These are phyloP conservation scores for Aspergillus carbonarius DNA, from an alignment of 2,329 filamentous ascomycete genomes.

Conservation along the genomic window DNA sequence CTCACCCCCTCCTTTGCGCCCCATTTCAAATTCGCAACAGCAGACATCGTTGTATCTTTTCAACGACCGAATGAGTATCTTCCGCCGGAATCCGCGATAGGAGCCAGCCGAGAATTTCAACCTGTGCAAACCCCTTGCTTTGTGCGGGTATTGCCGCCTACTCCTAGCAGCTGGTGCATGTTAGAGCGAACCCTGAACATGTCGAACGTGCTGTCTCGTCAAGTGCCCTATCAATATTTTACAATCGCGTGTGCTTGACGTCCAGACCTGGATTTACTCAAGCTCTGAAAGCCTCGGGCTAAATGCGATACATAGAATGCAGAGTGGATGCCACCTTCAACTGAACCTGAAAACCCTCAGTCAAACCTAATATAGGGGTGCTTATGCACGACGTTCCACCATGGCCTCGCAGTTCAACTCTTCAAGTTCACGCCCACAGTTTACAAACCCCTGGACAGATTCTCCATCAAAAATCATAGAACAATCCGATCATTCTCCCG, in stretches of 20 bases:
- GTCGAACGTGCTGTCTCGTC: slow-evolving; percentile 20
- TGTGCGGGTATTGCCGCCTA: slow-evolving; percentile 6
- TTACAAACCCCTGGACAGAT: slow-evolving; percentile 28
- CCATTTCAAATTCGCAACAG: neutral
- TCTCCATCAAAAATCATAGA: slow-evolving; percentile 29
- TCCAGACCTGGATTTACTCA: neutral
- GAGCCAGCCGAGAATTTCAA: slow-evolving; percentile 6
- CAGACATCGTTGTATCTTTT: neutral
- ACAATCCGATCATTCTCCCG: slow-evolving; percentile 31
- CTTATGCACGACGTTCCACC: slow-evolving; percentile 6
- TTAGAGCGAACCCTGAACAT: slow-evolving; percentile 21
- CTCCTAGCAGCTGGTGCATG: slow-evolving; percentile 13
- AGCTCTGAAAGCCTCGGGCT: neutral
- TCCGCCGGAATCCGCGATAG: neutral
- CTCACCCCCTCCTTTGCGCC: slow-evolving; percentile 4
- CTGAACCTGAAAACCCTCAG: slow-evolving; percentile 6
- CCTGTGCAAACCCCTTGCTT: slow-evolving; percentile 8
- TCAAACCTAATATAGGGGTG: slow-evolving; percentile 10
- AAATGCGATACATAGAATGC: slow-evolving; percentile 15
- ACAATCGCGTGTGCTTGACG: slow-evolving; percentile 13
- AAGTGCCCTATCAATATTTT: slow-evolving; percentile 13
- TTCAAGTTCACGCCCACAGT: slow-evolving; percentile 19
- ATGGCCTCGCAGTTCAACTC: slow-evolving; percentile 24
- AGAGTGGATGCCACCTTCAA: neutral
- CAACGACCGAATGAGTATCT: neutral